phyloP scores from a whole-genome alignment of 345 rosid genomes.

The Linum lewisii region DNA sequence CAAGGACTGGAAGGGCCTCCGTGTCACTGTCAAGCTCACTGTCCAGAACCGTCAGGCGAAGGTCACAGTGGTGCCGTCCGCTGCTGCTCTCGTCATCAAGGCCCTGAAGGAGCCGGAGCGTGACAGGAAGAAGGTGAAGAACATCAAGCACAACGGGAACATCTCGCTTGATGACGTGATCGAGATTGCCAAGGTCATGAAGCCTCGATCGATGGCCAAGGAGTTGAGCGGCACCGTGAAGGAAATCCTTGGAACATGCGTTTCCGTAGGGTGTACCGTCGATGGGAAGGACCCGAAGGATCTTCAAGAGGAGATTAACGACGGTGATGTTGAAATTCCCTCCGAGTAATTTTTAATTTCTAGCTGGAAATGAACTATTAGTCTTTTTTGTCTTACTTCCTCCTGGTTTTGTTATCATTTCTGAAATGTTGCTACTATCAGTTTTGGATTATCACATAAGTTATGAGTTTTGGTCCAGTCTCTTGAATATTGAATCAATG shows the following conservation, averaged over 20 bases:
- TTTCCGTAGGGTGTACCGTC: slow-evolving; percentile 9
- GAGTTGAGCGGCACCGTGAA: slow-evolving; percentile 7
- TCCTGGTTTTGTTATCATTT: background rate
- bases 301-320: slow-evolving; percentile 7
- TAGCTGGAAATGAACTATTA: background rate
- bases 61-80: slow-evolving; percentile 8
- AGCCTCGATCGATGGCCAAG: slow-evolving; percentile 8
- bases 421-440: background rate
- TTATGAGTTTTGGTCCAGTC: background rate
- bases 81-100: slow-evolving; percentile 12
- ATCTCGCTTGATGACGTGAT: slow-evolving; percentile 11
- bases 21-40: slow-evolving; percentile 9
- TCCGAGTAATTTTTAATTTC: background rate
- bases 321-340: slow-evolving; percentile 8
- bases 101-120: slow-evolving; percentile 11
- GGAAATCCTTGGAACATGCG: slow-evolving; percentile 8
- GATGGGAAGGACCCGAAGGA: slow-evolving; percentile 11
- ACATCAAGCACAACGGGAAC: slow-evolving; percentile 12
- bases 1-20: slow-evolving; percentile 9
- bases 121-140: slow-evolving; percentile 9
- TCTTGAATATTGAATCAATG: background rate
- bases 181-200: slow-evolving; percentile 9
- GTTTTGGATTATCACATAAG: background rate
- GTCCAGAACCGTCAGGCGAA: slow-evolving; percentile 12
- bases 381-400: background rate